phyloP scores from a whole-genome alignment of 495 filamentous ascomycete species.

The Thermothielavioides terrestris region DNA sequence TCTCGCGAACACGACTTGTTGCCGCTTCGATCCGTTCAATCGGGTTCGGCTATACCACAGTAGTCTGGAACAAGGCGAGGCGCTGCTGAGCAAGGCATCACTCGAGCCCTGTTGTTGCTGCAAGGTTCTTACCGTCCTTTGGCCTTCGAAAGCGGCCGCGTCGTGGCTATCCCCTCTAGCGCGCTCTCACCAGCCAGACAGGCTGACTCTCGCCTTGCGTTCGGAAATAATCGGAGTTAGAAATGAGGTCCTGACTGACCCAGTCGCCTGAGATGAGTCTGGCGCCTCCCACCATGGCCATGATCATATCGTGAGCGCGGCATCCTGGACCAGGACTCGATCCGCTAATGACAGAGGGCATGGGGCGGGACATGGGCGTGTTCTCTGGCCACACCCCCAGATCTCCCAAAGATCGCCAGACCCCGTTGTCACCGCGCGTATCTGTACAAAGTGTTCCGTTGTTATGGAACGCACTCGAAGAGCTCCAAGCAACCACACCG shows the following conservation, averaged over 20 bases:
- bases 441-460: too few relatives aligned
- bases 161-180: constrained; percentile 1
- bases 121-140: not conserved
- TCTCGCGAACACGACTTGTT: not conserved
- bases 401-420: not conserved
- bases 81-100: not conserved
- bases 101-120: not conserved
- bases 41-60: not conserved
- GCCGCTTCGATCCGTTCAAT: not conserved
- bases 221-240: too few relatives aligned
- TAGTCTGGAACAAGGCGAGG: not conserved
- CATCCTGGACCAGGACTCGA: not conserved
- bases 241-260: too few relatives aligned
- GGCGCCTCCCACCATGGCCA: not conserved
- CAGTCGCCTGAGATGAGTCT: too few relatives aligned
- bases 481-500: too few relatives aligned
- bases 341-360: too few relatives aligned
- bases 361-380: too few relatives aligned
- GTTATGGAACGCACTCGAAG: too few relatives aligned
- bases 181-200: too few relatives aligned
- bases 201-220: too few relatives aligned
- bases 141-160: not conserved
- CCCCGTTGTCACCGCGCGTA: too few relatives aligned
- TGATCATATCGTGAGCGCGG: not conserved
- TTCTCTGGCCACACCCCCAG: too few relatives aligned